Base-by-base conservation (phyloP, 2,329 filamentous ascomycete species). In the Pseudogymnoascus sp. region DNA sequence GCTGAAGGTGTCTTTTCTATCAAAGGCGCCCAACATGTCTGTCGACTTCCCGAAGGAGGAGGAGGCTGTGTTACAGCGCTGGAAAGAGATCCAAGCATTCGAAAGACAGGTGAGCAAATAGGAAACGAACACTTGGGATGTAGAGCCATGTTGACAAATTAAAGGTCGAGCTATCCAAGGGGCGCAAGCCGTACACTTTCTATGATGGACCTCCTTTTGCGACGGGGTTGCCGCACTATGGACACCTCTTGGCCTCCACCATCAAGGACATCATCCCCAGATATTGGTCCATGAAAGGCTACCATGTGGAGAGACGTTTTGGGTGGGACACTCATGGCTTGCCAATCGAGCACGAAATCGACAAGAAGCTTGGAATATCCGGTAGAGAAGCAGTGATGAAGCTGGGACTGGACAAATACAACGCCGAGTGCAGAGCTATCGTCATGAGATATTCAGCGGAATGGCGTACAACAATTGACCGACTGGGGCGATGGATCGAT, bases 201-300 rank as follows among this genome's bases (percentile, higher is more conserved):
- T 98, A 97, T 79, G 90, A 93, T 82, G 90, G 90, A 10, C 89
- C 89, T 63, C 89, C 89, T 4, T 91, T 91, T 73, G 88, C 87
- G 73, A 96, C 89, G 68, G 89, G 84, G 64, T 75, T 86, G 16
- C 84, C 84, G 65, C 86, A 88, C 69, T 88, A 88, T 62, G 82
- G 82, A 43, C 87, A 89, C 74, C 88, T 89, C 71, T 85, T 88
- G 63, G 90, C 93, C 38, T 96, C 91, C 19, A 97, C 93, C 60
- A 96, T 97, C 79, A 97, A 98, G 77, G 93, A 97, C 75, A 95
- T 96, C 65, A 96, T 98, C 68, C 92, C 93, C 7, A 83, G 93
- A 70, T 98, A 97, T 77, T 97, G 93, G 91, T 92, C 92, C 61
- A 96, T 96, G 93, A 96, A 96, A 75, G 93, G 93, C 14, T 90